Percentiles rank a stretch among this genome's conserved stretches.
phyloP scores from a whole-genome alignment of 208 protist genomes.

The Giardia duodenalis region DNA sequence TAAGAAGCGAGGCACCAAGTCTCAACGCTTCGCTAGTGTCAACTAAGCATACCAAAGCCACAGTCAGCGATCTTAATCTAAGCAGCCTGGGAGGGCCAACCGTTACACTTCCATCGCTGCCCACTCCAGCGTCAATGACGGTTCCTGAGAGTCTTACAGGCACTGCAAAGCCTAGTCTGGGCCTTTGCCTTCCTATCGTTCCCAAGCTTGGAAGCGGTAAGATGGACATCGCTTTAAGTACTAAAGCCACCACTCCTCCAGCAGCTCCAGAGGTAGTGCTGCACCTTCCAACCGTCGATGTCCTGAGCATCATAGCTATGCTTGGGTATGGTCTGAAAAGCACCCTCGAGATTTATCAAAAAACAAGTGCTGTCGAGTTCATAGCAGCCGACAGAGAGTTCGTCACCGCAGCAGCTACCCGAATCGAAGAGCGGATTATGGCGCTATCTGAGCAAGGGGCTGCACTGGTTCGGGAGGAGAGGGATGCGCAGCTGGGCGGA shows the following conservation, averaged over 20 bases:
- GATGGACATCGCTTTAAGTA: neutral
- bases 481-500: neutral
- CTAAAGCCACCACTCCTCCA: too few species aligned
- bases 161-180: neutral
- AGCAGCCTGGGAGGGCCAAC: too few species aligned
- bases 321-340: neutral
- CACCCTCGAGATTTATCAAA: neutral
- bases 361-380: neutral
- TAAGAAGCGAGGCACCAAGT: neutral
- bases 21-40: neutral
- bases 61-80: too few species aligned
- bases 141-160: neutral
- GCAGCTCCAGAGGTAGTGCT: neutral
- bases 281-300: neutral
- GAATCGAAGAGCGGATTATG: neutral
- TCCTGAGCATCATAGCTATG: neutral
- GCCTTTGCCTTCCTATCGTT: neutral
- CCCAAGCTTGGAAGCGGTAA: neutral
- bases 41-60: too few species aligned
- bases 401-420: neutral
- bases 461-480: neutral
- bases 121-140: neutral
- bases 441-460: neutral
- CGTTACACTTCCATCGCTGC: neutral
- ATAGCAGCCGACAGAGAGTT: neutral